These are phyloP conservation scores for Hypoxylon sp. DNA, from an alignment of 2,329 filamentous ascomycete genomes.

Conservation along the genomic window DNA sequence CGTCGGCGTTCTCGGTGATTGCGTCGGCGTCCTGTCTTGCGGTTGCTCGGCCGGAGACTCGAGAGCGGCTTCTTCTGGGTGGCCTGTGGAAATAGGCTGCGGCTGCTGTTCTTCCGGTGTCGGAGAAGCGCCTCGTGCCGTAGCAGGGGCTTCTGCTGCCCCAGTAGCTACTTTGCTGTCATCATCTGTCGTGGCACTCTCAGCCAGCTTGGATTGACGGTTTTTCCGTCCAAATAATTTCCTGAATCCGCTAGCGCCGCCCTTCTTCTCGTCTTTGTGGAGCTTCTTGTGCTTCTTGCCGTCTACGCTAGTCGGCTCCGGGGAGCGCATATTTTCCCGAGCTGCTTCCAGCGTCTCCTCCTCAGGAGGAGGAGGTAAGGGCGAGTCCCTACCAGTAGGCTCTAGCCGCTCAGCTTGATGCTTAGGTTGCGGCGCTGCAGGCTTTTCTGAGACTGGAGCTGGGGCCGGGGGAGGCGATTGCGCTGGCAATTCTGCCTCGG, in stretches of 20 bases:
- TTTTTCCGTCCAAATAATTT: conserved; percentile 73
- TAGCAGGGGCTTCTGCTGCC: conserved; percentile 40
- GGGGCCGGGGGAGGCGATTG: conserved; percentile 20
- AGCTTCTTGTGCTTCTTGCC: conserved; percentile 61
- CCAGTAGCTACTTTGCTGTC: conserved; percentile 59
- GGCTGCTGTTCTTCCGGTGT: conserved; percentile 38
- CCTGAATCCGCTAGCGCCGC: conserved; percentile 59
- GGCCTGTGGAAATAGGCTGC: conserved; percentile 37
- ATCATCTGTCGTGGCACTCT: conserved; percentile 60
- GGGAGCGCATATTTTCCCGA: conserved; percentile 51
- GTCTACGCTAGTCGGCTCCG: conserved; percentile 56
- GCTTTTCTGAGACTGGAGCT: conserved; percentile 45
- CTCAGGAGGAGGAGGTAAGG: conserved; percentile 51
- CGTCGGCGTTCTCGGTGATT: conserved; percentile 37
- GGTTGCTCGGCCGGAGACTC: conserved; percentile 40
- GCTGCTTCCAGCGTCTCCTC: conserved; percentile 47
- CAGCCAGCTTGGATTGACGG: conserved; percentile 62
- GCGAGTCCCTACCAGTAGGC: conserved; percentile 47
- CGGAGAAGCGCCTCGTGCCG: conserved; percentile 42
- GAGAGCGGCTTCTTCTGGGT: conserved; percentile 32
- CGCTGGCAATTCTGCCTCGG: conserved; percentile 23
- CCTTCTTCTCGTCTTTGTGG: conserved; percentile 58
- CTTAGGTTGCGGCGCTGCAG: conserved; percentile 44
- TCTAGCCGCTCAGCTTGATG: conserved; percentile 49
- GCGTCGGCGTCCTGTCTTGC: conserved; percentile 41